phyloP scores from a whole-genome alignment of 768 basidiomycete species.

The Suillus subalutaceus region DNA sequence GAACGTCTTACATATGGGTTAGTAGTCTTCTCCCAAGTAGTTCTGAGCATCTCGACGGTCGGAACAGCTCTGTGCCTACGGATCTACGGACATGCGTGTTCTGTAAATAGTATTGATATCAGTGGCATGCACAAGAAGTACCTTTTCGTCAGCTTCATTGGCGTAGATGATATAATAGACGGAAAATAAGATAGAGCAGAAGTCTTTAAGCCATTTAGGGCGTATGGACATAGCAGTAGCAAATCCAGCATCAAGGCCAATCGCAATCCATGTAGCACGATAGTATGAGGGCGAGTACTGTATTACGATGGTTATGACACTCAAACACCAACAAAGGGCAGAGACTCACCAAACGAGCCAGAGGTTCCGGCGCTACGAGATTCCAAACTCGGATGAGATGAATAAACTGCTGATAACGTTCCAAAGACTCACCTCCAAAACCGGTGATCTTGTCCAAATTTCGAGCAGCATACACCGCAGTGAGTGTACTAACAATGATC shows the following conservation, averaged over 20 bases:
- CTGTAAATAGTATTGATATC: constrained; percentile 1
- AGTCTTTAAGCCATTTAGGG: constrained; percentile 88
- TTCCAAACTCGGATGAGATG: constrained; percentile 8
- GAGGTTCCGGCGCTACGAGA: constrained; percentile 83
- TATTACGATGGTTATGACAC: constrained; percentile 13
- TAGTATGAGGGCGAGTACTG: constrained; percentile 94
- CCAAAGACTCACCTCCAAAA: constrained; percentile 56
- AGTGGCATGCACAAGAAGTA: constrained; percentile 34
- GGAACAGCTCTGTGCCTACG: constrained; percentile 90
- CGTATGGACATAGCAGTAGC: constrained; percentile 93
- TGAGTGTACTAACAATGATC: constrained; percentile 83
- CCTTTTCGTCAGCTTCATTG: constrained; percentile 95
- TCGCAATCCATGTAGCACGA: constrained; percentile 93
- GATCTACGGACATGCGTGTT: constrained; percentile 52
- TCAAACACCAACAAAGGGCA: constrained; percentile 5
- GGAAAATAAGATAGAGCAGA: constrained; percentile 84
- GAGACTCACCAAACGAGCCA: constrained; percentile 76
- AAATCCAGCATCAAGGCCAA: constrained; percentile 96
- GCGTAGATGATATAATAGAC: constrained; percentile 89
- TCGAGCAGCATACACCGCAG: constrained; percentile 77
- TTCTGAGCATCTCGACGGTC: constrained; percentile 93
- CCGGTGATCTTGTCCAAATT: constrained; percentile 88
- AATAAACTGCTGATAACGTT: neutral
- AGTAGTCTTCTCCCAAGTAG: constrained; percentile 95
- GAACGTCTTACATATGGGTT: constrained; percentile 79